These are phyloP conservation scores for Arthrocladium fulminans DNA, from an alignment of 2,329 filamentous ascomycete genomes.

Conservation along the genomic window DNA sequence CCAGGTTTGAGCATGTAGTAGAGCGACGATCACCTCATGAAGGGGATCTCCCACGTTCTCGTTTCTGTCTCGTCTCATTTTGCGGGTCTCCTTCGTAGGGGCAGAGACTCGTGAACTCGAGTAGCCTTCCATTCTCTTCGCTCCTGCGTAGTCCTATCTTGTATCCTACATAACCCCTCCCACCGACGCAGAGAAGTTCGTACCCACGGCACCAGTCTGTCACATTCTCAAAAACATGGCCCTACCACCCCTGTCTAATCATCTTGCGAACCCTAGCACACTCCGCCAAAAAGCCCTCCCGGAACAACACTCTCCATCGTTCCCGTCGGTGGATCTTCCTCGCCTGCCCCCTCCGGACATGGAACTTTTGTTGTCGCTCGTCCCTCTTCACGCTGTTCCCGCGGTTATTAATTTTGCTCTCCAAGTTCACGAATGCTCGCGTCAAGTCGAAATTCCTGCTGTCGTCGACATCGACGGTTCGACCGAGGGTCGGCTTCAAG, in stretches of 20 bases:
- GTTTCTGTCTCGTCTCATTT: no score
- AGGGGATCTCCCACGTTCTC: no score
- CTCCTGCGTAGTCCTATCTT: no score
- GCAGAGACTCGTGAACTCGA: no score
- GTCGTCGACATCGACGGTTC: slow-evolving; percentile 20
- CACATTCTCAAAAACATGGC: no score
- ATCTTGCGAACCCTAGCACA: slow-evolving; percentile 36
- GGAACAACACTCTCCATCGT: slow-evolving; percentile 38
- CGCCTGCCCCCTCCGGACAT: slow-evolving; percentile 35
- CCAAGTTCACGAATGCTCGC: slow-evolving; percentile 22
- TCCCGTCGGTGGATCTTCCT: slow-evolving; percentile 31
- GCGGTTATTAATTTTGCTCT: slow-evolving; percentile 19
- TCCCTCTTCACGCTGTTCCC: slow-evolving; percentile 30
- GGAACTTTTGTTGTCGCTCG: slow-evolving; percentile 30
- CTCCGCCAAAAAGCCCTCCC: slow-evolving; percentile 35
- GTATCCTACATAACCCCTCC: no score
- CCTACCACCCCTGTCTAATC: slow-evolving; percentile 39
- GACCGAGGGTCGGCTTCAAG: slow-evolving; percentile 24
- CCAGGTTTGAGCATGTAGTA: no score
- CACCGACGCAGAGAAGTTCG: no score
- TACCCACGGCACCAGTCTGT: background rate
- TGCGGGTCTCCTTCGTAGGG: no score
- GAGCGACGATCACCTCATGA: no score
- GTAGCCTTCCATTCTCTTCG: no score
- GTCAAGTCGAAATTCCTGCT: slow-evolving; percentile 19